These are phyloP conservation scores for Capsella bursapastoris DNA, from an alignment of 345 rosid genomes.

Conservation along the genomic window DNA sequence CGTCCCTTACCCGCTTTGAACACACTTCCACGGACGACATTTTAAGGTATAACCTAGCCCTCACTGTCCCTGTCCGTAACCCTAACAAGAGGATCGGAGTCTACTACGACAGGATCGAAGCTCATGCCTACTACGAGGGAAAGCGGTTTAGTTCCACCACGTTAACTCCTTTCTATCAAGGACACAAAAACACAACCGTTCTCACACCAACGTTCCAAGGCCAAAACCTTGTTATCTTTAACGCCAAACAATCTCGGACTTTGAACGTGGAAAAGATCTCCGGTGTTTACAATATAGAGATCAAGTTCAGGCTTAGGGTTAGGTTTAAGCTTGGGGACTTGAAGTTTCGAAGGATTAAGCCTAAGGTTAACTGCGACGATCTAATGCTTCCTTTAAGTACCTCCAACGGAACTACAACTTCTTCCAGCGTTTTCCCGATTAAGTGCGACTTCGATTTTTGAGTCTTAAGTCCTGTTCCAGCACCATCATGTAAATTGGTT, in stretches of 20 bases:
- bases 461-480: conserved; percentile 3
- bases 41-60: conserved; percentile 50
- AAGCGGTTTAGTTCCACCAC: conserved; percentile 43
- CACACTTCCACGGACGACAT: conserved; percentile 47
- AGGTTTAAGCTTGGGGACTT: conserved; percentile 65
- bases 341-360: conserved; percentile 57
- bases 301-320: conserved; percentile 61
- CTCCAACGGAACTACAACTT: conserved; percentile 35
- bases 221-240: conserved; percentile 41
- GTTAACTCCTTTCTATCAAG: conserved; percentile 69
- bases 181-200: conserved; percentile 71
- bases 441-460: conserved; percentile 62
- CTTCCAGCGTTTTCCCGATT: conserved; percentile 25
- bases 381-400: conserved; percentile 59
- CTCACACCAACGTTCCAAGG: conserved; percentile 54
- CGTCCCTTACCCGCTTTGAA: conserved; percentile 55
- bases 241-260: conserved; percentile 33
- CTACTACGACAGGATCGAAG: conserved; percentile 60
- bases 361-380: conserved; percentile 61
- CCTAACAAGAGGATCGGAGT: conserved; percentile 66
- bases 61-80: conserved; percentile 62
- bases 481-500: conserved; percentile 21
- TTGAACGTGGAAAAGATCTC: conserved; percentile 48
- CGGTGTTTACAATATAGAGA: conserved; percentile 56
- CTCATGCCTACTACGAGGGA: conserved; percentile 52